Base-by-base conservation (phyloP, 352 stramenopile genomes). In the Pythium phragmitis region DNA sequence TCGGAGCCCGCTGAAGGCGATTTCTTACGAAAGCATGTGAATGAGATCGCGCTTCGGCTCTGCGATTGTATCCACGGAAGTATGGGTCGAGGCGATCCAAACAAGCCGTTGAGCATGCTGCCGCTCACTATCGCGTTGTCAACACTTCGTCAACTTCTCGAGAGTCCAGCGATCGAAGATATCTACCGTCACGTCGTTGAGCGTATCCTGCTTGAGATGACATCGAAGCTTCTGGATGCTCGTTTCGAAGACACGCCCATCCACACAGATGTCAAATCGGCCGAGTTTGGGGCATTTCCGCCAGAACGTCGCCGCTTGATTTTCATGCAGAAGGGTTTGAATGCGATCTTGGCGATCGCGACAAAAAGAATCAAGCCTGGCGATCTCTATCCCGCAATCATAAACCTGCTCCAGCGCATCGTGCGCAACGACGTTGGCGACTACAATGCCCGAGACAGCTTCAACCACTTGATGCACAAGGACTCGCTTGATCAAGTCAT, bases 401-500 rank as follows among this genome's bases (percentile, higher is more conserved):
- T 96, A 52, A 89, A 91, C 55, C 49, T 94, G 19, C 64, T 96
- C 37, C 80, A 95, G 57, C 83, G 87, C 12, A 78, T 95, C 19
- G 79, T 95, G 16, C 79, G 80, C 21, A 91, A 91, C 47, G 82
- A 92, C 46, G 84, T 91, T 0, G 78, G 77, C 26, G 85, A 92
- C 58, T 95, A 92, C 72, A 92, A 89, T 53, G 74, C 77, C 26
- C 84, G 82, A 11, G 82, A 88, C 33, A 75, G 71, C 8, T 79
- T 80, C 21, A 87, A 88, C 60, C 83, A 92, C 57, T 61, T 93
- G 70, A 69, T 89, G 55, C 83, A 91, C 46, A 76, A 84, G 36
- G 83, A 93, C 57, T 91, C 83, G 5, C 63, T 96, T 12, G 87
- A 93, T 51, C 87, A 92, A 65, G 58, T 94, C 6, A 73, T 94